Base-by-base conservation (phyloP, 1,139 yeast genomes). In the Protomyces lactucae-debilis region DNA sequence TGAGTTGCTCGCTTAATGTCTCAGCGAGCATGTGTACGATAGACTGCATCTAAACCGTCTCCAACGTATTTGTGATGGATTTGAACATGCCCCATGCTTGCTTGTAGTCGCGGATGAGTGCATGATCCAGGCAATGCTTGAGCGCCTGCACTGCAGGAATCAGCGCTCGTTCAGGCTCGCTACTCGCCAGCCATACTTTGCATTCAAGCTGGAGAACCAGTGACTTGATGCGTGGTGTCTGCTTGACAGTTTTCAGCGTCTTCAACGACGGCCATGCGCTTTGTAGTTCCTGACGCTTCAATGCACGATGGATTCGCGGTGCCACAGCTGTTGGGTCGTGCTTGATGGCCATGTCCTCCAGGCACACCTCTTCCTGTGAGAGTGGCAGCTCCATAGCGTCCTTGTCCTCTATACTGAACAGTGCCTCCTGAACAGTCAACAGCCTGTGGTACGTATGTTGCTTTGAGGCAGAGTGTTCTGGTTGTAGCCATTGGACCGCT, bases 151-250 rank as follows among this genome's bases (percentile, higher is more conserved):
- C 52, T 3, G 45, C 12, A 14, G 57, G 21, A 5, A 45, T 23
- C 14, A 59, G 9, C 9, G 63, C 63, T 10, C 63, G 56, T 25
- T 59, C 63, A 12, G 63, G 63, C 36, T 59, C 63, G 14, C 57
- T 25, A 9, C 57, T 52, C 37, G 35, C 36, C 10, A 52, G 36
- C 25, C 45, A 52, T n/a, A 59, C 40, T n/a, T 52, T 52, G 14
- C 57, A 16, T 16, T n/a, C 32, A 16, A 52, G 28, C 21, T 36
- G 63, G 2, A 40, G 53, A 14, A n/a, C 39, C 45, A 51, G 35
- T 9, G 52, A 25, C 28, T 57, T 28, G 43, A 16, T 3, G 23
- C 16, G 55, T 21, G 43, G 51, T 18, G 28, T 14, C 23, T 32
- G 45, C 14, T 18, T 39, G 28, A 16, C 9, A 4, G 16, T 32